Percentiles rank a stretch among this genome's conserved stretches.
phyloP scores from a whole-genome alignment of 2,329 filamentous ascomycete genomes.

The Fusarium scirpi region DNA sequence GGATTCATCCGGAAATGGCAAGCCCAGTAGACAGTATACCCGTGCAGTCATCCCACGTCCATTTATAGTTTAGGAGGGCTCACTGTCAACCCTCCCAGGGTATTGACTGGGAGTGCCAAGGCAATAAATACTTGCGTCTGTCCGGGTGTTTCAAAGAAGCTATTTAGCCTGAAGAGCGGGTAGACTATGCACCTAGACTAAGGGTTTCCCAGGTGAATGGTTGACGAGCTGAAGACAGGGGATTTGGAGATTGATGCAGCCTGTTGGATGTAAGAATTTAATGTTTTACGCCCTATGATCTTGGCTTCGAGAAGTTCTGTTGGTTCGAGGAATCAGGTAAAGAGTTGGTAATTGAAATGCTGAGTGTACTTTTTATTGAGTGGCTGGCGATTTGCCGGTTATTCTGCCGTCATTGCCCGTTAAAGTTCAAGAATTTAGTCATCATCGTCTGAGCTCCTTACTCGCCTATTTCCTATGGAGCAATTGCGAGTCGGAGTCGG shows the following conservation, averaged over 20 bases:
- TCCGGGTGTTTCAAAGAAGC: not conserved
- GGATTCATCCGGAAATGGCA: conserved; percentile 23
- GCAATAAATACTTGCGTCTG: not conserved
- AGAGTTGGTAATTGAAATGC: no score
- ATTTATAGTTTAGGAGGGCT: conserved; percentile 13
- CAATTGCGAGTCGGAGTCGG: not conserved
- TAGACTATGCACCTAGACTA: conserved; percentile 4
- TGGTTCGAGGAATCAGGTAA: no score
- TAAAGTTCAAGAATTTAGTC: not conserved
- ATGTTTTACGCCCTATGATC: not conserved
- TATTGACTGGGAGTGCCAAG: conserved; percentile 12
- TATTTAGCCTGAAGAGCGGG: conserved; percentile 27
- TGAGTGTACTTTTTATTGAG: not conserved
- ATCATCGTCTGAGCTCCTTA: not conserved
- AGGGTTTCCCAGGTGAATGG: conserved; percentile 17
- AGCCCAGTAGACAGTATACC: not conserved
- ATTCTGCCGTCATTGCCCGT: not conserved
- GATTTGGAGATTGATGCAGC: conserved; percentile 3
- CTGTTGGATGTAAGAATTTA: not conserved
- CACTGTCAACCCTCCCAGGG: conserved; percentile 25
- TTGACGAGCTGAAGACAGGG: conserved; percentile 22
- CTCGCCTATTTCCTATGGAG: not conserved
- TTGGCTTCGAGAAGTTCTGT: conserved; percentile 9
- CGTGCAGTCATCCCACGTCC: conserved; percentile 10
- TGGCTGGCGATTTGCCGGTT: not conserved